Conservation (phyloP, 768 basidiomycete genomes). For the Mycena chlorophos region DNA sequence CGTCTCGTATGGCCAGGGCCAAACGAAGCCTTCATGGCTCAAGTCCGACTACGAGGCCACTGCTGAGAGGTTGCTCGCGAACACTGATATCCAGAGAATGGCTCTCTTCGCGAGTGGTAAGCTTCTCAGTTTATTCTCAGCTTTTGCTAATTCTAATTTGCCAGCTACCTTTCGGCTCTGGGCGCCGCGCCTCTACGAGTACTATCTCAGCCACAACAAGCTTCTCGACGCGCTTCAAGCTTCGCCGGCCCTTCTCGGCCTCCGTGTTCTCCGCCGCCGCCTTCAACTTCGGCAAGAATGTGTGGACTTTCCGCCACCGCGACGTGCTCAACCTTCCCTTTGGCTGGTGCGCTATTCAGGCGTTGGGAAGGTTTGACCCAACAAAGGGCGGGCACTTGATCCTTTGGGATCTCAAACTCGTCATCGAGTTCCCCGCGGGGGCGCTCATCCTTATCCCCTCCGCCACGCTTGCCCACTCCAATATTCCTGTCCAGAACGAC, state of each 20-base stretch:
- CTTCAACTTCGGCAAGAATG: background rate
- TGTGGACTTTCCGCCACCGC: background rate
- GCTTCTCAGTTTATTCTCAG: no score
- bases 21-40: background rate
- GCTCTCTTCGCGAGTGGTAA: background rate
- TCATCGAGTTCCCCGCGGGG: background rate
- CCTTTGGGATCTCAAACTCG: background rate
- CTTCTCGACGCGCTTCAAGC: background rate
- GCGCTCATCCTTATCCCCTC: no score
- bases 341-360: background rate
- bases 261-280: background rate
- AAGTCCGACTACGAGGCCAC: background rate
- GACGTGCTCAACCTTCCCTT: no score
- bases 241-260: background rate
- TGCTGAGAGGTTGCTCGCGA: background rate
- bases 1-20: background rate
- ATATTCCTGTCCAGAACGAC: background rate
- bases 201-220: background rate
- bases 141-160: no score
- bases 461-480: no score
- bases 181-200: background rate
- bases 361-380: background rate
- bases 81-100: background rate
- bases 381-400: background rate
- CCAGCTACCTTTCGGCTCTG: background rate